These are phyloP conservation scores for Xylogone sp. DNA, from an alignment of 2,329 filamentous ascomycete species.

Conservation along the genomic window DNA sequence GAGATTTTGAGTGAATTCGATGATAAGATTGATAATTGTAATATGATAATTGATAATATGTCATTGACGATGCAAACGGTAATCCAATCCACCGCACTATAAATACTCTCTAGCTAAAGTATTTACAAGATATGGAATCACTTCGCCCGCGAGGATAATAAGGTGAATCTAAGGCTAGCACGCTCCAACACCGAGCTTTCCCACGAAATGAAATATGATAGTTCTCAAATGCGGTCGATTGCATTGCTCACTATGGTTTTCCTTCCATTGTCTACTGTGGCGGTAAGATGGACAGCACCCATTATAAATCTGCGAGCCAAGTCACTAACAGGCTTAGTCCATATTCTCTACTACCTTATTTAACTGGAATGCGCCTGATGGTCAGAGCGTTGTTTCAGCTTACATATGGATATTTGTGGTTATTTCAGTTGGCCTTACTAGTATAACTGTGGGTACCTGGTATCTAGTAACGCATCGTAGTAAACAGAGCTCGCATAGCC, in stretches of 20 bases:
- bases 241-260: constrained; percentile 37
- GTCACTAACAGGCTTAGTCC: not conserved
- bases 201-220: constrained; percentile 24
- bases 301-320: not conserved
- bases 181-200: constrained; percentile 6
- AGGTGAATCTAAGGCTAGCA: not conserved
- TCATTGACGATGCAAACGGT: constrained; percentile 33
- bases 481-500: not conserved
- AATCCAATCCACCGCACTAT: constrained; percentile 3
- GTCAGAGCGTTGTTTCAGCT: not conserved
- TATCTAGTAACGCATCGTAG: not conserved
- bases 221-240: constrained; percentile 35
- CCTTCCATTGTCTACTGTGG: constrained; percentile 23
- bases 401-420: not conserved
- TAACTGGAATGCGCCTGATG: not conserved
- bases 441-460: not conserved
- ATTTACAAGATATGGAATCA: not conserved
- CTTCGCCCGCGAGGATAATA: not conserved
- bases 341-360: not conserved
- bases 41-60: constrained; percentile 32
- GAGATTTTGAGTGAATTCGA: constrained; percentile 24
- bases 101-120: not conserved
- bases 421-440: not conserved
- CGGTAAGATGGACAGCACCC: not conserved
- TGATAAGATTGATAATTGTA: constrained; percentile 28